These are phyloP conservation scores for Seminavis robusta DNA, from an alignment of 108 stramenopile genomes.

Conservation along the genomic window DNA sequence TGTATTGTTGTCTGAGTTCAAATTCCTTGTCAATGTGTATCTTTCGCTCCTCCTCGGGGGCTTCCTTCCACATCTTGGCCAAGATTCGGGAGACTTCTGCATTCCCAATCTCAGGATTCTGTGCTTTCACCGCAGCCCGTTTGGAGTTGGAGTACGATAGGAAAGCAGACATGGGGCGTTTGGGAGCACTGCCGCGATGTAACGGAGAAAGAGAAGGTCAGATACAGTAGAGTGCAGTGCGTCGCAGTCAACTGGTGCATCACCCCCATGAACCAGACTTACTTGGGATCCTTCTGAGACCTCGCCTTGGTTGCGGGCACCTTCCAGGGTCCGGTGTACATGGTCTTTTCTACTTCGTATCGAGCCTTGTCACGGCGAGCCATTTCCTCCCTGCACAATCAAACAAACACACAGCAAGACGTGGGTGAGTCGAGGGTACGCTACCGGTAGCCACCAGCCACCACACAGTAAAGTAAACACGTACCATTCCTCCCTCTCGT, in stretches of 20 bases:
- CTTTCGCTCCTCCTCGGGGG: conserved; percentile 11
- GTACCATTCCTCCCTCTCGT: conserved; percentile 35
- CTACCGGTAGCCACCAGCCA: background rate
- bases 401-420: background rate
- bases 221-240: too few species aligned
- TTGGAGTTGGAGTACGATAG: conserved; percentile 35
- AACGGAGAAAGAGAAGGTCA: too few species aligned
- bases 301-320: conserved; percentile 12
- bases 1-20: conserved; percentile 9
- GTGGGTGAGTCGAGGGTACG: background rate
- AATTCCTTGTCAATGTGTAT: conserved; percentile 23
- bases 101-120: conserved; percentile 26
- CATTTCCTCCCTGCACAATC: conserved; percentile 43
- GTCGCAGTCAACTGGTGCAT: too few species aligned
- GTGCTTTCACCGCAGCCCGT: conserved; percentile 26
- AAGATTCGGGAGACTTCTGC: conserved; percentile 34
- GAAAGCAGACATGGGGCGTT: conserved; percentile 45
- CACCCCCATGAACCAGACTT: too few species aligned
- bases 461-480: too few species aligned
- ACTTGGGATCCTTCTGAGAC: conserved; percentile 46
- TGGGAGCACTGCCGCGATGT: conserved; percentile 7
- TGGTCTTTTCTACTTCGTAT: conserved; percentile 33
- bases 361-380: conserved; percentile 35
- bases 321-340: conserved; percentile 30
- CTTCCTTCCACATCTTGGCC: conserved; percentile 36